Conservation (phyloP, 345 rosid species). For the Syzygium oleosum region DNA sequence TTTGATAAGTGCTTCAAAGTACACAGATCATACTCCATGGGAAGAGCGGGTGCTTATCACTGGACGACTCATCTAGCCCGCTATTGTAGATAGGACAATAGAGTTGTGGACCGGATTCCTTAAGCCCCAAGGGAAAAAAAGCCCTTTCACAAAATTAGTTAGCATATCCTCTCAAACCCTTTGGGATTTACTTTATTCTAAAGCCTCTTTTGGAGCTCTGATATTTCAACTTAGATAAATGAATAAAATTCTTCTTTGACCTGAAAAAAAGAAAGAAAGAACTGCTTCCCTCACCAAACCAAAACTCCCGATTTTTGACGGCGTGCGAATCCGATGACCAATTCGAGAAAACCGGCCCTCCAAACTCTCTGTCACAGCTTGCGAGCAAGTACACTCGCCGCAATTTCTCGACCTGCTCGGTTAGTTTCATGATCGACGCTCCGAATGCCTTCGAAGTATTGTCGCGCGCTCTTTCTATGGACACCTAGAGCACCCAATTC, state of each 20-base stretch:
- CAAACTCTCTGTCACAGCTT: background rate
- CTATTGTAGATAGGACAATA: background rate
- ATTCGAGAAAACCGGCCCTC: background rate
- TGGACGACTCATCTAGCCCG: rapidly evolving
- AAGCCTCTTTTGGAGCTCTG: rapidly evolving
- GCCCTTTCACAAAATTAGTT: too few relatives aligned
- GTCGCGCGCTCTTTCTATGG: background rate
- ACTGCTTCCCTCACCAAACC: background rate
- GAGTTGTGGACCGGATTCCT: background rate
- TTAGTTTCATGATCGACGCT: background rate
- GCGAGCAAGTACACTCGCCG: background rate
- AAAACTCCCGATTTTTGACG: background rate
- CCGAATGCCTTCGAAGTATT: rapidly evolving
- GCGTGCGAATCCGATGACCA: background rate
- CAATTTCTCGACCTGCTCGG: background rate
- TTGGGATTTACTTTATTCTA: rapidly evolving
- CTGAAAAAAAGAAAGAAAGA: background rate
- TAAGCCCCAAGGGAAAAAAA: too few relatives aligned
- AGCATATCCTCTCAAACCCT: rapidly evolving
- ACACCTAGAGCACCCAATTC: background rate
- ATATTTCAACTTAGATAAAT: too few relatives aligned
- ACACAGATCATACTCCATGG: background rate
- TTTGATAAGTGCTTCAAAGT: too few relatives aligned
- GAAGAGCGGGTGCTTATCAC: background rate
- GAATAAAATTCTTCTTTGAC: too few relatives aligned